Evolutionary conservation across 2,329 filamentous ascomycete genomes (phyloP).

Genomic region (Aspergillus jensenii): DNA sequence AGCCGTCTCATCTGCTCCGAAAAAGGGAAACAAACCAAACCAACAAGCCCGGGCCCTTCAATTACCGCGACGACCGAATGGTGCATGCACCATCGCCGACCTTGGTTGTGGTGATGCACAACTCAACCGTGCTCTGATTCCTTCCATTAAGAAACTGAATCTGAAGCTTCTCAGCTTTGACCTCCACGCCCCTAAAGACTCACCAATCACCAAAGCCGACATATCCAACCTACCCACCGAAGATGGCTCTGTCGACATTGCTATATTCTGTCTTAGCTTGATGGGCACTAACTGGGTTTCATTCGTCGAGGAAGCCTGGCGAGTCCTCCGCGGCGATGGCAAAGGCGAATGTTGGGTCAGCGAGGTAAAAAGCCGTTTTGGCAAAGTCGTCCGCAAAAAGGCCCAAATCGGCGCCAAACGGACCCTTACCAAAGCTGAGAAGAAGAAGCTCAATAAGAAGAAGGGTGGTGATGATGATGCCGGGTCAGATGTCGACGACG

Average conservation of each 20-base stretch:
- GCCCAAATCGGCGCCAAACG: slow-evolving; percentile 38
- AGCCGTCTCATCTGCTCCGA: slow-evolving; percentile 44
- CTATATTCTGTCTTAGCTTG: slow-evolving; percentile 91
- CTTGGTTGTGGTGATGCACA: slow-evolving; percentile 90
- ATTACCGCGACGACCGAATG: slow-evolving; percentile 68
- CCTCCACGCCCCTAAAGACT: slow-evolving; percentile 68
- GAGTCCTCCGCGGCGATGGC: slow-evolving; percentile 83
- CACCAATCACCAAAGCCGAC: slow-evolving; percentile 82
- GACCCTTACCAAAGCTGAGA: slow-evolving; percentile 41
- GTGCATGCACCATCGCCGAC: slow-evolving; percentile 78
- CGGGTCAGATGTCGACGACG: slow-evolving; percentile 43
- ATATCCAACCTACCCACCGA: slow-evolving; percentile 78
- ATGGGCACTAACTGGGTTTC: slow-evolving; percentile 99
- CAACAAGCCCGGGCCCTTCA: slow-evolving; percentile 38
- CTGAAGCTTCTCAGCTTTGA: slow-evolving; percentile 83
- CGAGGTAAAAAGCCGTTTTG: slow-evolving; percentile 94
- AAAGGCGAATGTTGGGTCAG: slow-evolving; percentile 88
- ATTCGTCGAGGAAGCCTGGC: slow-evolving; percentile 94
- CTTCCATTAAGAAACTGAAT: slow-evolving; percentile 63
- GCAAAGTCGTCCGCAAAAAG: slow-evolving; percentile 53
- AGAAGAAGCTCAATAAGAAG: slow-evolving; percentile 47
- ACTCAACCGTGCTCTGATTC: slow-evolving; percentile 66
- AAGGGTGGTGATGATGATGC: slow-evolving; percentile 49
- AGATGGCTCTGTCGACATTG: slow-evolving; percentile 76
- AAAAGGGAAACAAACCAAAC: slow-evolving; percentile 42